Evolutionary conservation across 179 eudicot genomes (phyloP).

Genomic region (Beta macrorhiza): DNA sequence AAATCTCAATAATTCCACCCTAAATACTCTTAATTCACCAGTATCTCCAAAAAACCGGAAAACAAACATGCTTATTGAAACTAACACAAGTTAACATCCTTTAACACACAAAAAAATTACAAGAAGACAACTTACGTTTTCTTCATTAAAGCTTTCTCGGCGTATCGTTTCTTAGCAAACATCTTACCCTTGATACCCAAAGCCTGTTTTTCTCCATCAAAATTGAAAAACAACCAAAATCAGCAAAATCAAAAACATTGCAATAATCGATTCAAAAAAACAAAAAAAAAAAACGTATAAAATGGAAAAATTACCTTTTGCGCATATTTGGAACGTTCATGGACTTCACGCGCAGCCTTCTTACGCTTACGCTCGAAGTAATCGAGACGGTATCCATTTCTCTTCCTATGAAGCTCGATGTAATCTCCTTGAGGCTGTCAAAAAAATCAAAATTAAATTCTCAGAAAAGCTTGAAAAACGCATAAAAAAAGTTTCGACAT

Average conservation of each 20-base stretch:
- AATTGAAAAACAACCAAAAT: not conserved
- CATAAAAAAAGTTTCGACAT: not conserved
- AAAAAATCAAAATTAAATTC: slow-evolving; percentile 1
- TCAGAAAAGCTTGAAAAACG: not conserved
- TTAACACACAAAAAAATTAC: not conserved
- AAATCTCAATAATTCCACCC: not conserved
- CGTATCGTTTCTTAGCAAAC: slow-evolving; percentile 73
- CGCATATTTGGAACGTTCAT: slow-evolving; percentile 57
- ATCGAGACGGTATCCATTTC: slow-evolving; percentile 76
- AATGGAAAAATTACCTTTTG: slow-evolving; percentile 41
- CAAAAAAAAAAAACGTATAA: not conserved
- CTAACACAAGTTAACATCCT: not conserved
- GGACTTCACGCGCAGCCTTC: slow-evolving; percentile 83
- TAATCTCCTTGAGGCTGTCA: slow-evolving; percentile 92
- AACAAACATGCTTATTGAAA: not conserved
- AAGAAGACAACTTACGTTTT: slow-evolving; percentile 60
- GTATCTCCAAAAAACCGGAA: not conserved
- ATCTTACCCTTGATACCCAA: slow-evolving; percentile 95
- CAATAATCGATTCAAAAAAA: not conserved
- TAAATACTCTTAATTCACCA: not conserved
- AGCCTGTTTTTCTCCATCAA: slow-evolving; percentile 38
- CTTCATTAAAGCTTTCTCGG: slow-evolving; percentile 91
- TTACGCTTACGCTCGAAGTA: slow-evolving; percentile 85
- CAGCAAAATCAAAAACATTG: not conserved
- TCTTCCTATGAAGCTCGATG: slow-evolving; percentile 72